Base-by-base conservation (phyloP, 805 yeast species). In the Teunomyces aglyptinius region DNA sequence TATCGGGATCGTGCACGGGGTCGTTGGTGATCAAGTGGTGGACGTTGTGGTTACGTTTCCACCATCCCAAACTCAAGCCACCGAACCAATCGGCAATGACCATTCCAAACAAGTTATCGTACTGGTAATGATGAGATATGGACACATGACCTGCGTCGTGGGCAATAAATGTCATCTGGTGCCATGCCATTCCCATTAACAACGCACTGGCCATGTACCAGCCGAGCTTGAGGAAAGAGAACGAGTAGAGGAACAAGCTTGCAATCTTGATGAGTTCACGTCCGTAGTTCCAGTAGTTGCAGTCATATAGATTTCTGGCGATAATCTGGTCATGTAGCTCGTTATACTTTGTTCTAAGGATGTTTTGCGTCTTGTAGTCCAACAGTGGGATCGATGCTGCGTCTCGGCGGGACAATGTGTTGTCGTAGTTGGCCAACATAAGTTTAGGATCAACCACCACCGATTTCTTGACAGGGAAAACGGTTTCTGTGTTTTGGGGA, bases 41-140 rank as follows among this genome's bases (percentile, higher is more conserved):
- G n/a, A 89, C 95, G 61, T 89, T 89, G 66, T 89, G 97, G 64
- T 87, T 89, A 44, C 91, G 75, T 57, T 89, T 90, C 97, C 97
- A 89, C 97, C 97, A 89, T 2, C 96, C 96, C 16, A 89, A 60
- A 39, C 96, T 86, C 35, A 89, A 72, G 0, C 97, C 97, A n/a
- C 97, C 97, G 43, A 82, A 65, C 71, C 76, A 89, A 51, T 87
- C 81, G 1, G 96, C 95, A 42, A 89, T 71, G 2, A 80, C 43
- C 63, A 83, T 80, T 1, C 96, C 95, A 47, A 87, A 73, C 15
- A 85, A 61, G 59, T 85, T 89, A 63, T 89, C 97, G 7, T 80
- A 39, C 54, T 83, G 85, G 64, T 85, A 89, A 56, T 86, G 73
- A 61, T 89, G 97, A 0, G 96, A 84, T 43, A 89, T 85, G 2